Percentiles rank a stretch among this genome's conserved stretches.
Evolutionary conservation across 352 stramenopile species (phyloP).

Genomic region (Plasmopara halstedii): DNA sequence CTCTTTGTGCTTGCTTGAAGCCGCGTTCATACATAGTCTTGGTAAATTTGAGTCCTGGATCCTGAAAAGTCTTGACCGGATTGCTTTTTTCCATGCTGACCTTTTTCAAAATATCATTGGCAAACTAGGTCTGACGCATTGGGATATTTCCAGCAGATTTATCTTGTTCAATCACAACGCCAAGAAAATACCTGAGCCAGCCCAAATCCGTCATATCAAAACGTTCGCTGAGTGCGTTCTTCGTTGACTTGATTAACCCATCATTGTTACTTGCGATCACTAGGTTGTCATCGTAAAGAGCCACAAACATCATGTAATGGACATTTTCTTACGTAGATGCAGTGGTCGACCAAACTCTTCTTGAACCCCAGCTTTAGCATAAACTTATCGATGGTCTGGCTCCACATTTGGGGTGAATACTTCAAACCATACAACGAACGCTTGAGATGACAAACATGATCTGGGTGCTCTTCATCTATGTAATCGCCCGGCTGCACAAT

Average conservation of each 20-base stretch:
- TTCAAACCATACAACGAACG: not conserved
- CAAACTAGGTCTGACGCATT: not conserved
- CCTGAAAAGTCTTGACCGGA: not conserved
- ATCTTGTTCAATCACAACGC: not conserved
- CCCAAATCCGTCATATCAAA: not conserved
- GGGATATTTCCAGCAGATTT: not conserved
- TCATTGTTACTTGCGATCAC: not conserved
- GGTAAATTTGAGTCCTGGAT: not conserved
- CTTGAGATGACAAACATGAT: not conserved
- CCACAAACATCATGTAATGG: not conserved
- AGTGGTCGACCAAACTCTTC: not conserved
- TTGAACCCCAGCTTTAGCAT: not conserved
- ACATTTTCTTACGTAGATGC: not conserved
- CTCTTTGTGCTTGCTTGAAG: not conserved
- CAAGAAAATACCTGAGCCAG: not conserved
- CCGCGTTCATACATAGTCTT: not conserved
- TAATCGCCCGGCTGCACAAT: not conserved
- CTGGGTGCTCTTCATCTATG: not conserved
- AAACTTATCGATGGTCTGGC: not conserved
- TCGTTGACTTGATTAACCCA: not conserved
- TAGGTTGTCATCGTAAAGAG: not conserved
- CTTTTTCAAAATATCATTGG: not conserved
- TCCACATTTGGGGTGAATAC: not conserved
- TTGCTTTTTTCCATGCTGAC: not conserved
- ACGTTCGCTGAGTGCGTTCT: not conserved